phyloP scores from a whole-genome alignment of 75 land plant species.

The Cryptomeria japonica region DNA sequence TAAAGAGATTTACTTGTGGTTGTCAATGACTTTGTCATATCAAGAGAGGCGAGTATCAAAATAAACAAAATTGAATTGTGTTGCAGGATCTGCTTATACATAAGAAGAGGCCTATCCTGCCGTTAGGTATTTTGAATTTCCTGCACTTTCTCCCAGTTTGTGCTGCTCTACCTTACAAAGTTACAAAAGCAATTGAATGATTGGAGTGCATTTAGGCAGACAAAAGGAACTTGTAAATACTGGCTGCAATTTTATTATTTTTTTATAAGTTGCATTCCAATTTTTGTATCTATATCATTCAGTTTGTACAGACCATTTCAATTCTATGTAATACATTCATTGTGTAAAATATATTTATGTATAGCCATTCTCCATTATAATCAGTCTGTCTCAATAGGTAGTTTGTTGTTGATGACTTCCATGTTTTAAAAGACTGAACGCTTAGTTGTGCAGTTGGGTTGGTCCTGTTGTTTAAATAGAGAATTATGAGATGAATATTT shows the following conservation, averaged over 20 bases:
- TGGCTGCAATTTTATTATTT: not conserved
- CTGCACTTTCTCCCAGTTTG: not conserved
- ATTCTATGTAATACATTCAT: not conserved
- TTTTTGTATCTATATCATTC: not conserved
- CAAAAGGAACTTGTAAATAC: not conserved
- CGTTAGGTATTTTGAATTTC: not conserved
- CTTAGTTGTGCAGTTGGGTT: not conserved
- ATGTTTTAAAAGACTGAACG: not conserved
- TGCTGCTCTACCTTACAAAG: not conserved
- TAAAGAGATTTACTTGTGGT: not conserved
- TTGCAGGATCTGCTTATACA: not conserved
- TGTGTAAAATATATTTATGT: slow-evolving; percentile 4
- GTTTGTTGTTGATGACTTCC: not conserved
- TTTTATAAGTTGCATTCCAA: not conserved
- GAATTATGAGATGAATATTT: not conserved
- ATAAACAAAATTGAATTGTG: not conserved
- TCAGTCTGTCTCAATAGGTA: not conserved
- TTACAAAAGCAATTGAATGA: not conserved
- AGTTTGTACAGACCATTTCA: not conserved
- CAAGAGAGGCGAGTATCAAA: slow-evolving; percentile 2
- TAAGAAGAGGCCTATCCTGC: not conserved
- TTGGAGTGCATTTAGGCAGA: not conserved
- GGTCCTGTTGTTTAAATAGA: not conserved
- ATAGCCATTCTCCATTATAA: not conserved
- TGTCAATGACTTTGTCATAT: slow-evolving; percentile 7